phyloP scores from a whole-genome alignment of 768 basidiomycete species.

The Lactarius indigo region DNA sequence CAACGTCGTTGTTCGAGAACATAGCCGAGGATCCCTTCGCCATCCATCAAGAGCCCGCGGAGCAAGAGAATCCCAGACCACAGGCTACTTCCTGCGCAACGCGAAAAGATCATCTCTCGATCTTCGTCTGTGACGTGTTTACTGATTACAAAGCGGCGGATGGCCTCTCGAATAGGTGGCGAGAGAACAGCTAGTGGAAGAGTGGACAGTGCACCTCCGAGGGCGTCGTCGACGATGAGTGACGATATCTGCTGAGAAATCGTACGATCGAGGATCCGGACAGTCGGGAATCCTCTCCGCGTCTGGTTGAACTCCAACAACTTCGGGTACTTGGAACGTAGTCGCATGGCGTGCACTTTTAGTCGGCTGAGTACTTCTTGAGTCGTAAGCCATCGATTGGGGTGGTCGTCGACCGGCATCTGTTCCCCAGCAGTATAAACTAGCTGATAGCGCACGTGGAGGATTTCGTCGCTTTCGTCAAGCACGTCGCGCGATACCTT shows the following conservation, averaged over 20 bases:
- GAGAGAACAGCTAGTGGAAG: slow-evolving; percentile 6
- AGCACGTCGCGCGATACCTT: slow-evolving; percentile 16
- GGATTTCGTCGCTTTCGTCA: slow-evolving; percentile 33
- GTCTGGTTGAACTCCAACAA: background rate
- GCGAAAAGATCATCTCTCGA: background rate
- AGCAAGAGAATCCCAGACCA: slow-evolving; percentile 42
- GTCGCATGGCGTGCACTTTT: slow-evolving; percentile 15
- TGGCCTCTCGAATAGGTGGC: background rate
- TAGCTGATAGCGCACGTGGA: slow-evolving; percentile 46
- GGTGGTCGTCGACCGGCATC: slow-evolving; percentile 37
- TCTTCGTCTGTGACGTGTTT: slow-evolving; percentile 1
- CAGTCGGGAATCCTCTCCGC: slow-evolving; percentile 1
- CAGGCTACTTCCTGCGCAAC: slow-evolving; percentile 12
- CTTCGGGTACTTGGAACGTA: background rate
- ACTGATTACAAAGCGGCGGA: slow-evolving; percentile 5
- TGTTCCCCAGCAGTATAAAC: slow-evolving; percentile 45
- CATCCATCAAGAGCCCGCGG: slow-evolving; percentile 41
- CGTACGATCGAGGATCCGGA: slow-evolving; percentile 3
- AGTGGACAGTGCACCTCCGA: background rate
- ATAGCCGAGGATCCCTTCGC: slow-evolving; percentile 38
- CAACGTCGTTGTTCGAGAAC: slow-evolving; percentile 40
- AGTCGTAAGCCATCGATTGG: slow-evolving; percentile 41
- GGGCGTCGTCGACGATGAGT: slow-evolving; percentile 7
- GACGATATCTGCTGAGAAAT: background rate
- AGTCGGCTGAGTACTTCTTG: slow-evolving; percentile 40